Percentiles rank a stretch among this genome's conserved stretches.
These are phyloP conservation scores for Penicillium crustosum DNA, from an alignment of 2,329 filamentous ascomycete species.

Conservation along the genomic window DNA sequence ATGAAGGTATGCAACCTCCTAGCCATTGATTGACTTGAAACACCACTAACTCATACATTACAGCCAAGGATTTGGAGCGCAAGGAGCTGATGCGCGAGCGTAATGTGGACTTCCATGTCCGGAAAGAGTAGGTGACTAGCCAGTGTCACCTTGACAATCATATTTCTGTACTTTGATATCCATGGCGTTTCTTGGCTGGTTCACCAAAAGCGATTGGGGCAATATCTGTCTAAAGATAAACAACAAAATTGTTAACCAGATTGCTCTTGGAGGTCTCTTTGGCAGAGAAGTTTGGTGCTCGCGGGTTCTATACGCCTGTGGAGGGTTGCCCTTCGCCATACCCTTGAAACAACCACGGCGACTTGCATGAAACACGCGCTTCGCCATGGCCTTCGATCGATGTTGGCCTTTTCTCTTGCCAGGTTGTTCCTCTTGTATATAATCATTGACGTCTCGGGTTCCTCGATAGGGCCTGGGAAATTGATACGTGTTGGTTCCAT, in stretches of 20 bases:
- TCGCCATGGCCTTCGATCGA: not conserved
- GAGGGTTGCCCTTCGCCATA: not conserved
- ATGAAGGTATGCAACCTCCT: slow-evolving; percentile 60
- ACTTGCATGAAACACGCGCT: not conserved
- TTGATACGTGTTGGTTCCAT: slow-evolving; percentile 6
- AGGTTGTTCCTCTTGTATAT: slow-evolving; percentile 12
- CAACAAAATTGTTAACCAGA: slow-evolving; percentile 12
- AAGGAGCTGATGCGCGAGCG: slow-evolving; percentile 66
- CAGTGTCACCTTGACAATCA: slow-evolving; percentile 24
- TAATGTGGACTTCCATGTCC: slow-evolving; percentile 38
- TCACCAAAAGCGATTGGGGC: slow-evolving; percentile 36
- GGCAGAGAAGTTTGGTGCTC: slow-evolving; percentile 3
- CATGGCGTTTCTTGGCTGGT: slow-evolving; percentile 42
- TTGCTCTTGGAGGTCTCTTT: slow-evolving; percentile 4
- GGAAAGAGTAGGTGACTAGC: slow-evolving; percentile 21
- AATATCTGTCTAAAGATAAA: slow-evolving; percentile 18
- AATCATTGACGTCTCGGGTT: slow-evolving; percentile 8
- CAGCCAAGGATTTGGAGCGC: slow-evolving; percentile 67
- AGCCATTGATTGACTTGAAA: slow-evolving; percentile 1
- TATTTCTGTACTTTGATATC: slow-evolving; percentile 42
- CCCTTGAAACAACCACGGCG: not conserved
- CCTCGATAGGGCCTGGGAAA: slow-evolving; percentile 1
- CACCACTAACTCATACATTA: slow-evolving; percentile 16
- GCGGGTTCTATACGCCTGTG: not conserved
- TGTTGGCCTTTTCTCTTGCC: not conserved